Percentiles rank a stretch among this genome's conserved stretches.
These are phyloP conservation scores for Thelonectria rubi DNA, from an alignment of 2,329 filamentous ascomycete species.

Conservation along the genomic window DNA sequence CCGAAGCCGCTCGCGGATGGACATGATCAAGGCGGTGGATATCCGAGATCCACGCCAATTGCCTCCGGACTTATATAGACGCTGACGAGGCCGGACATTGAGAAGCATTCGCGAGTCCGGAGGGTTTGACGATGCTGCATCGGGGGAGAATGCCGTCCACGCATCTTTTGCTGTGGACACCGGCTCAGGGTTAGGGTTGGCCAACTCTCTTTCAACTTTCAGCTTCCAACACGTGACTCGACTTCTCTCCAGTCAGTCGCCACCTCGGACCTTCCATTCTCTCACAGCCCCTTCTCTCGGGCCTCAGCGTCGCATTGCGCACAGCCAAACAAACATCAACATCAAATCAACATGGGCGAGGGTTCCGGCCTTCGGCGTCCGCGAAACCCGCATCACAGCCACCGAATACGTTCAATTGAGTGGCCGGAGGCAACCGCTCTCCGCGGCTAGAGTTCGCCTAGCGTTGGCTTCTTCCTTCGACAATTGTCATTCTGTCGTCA, in stretches of 20 bases:
- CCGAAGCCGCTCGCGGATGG: background rate
- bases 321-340: background rate
- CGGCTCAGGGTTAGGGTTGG: too few relatives aligned
- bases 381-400: background rate
- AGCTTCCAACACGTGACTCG: too few relatives aligned
- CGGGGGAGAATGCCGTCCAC: too few relatives aligned
- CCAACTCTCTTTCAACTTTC: too few relatives aligned
- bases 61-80: background rate
- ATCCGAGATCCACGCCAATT: background rate
- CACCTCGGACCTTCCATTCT: background rate
- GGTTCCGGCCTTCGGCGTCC: background rate
- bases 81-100: background rate
- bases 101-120: too few relatives aligned
- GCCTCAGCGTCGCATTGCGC: background rate
- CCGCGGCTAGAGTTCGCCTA: background rate
- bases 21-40: background rate
- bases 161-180: too few relatives aligned
- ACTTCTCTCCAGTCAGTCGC: too few relatives aligned
- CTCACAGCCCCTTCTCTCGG: background rate
- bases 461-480: background rate
- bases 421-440: background rate
- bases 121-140: too few relatives aligned
- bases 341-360: background rate
- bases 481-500: background rate
- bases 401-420: background rate